Conservation (phyloP, 495 filamentous ascomycete species). For the Bacidia gigantensis region DNA sequence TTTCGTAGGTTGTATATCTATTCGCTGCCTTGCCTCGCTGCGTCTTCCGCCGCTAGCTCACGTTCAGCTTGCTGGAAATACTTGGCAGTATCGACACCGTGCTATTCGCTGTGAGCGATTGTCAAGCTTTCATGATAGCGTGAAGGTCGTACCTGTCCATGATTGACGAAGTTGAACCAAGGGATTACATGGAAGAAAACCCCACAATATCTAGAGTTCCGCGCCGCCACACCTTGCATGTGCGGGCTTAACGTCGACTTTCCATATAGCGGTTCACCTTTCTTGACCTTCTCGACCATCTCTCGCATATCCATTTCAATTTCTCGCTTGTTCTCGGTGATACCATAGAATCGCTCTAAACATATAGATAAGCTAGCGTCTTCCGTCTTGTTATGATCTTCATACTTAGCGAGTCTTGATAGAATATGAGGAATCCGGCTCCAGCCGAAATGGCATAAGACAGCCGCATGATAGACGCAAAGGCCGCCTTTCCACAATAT, state of each 20-base stretch:
- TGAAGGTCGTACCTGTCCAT: slow-evolving; percentile 47
- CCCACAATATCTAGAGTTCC: slow-evolving; percentile 83
- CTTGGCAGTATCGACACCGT: slow-evolving; percentile 95
- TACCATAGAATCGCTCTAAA: slow-evolving; percentile 84
- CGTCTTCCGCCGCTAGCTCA: slow-evolving; percentile 70
- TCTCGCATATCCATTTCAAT: slow-evolving; percentile 93
- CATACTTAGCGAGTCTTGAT: slow-evolving; percentile 46
- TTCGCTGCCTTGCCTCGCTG: background rate
- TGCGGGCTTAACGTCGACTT: slow-evolving; percentile 60
- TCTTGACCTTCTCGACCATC: slow-evolving; percentile 93
- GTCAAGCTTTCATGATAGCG: background rate
- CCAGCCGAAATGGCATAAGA: slow-evolving; percentile 51
- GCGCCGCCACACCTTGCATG: slow-evolving; percentile 82
- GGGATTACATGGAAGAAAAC: slow-evolving; percentile 72
- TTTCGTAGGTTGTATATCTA: no score
- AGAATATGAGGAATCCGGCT: slow-evolving; percentile 68
- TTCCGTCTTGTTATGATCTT: background rate
- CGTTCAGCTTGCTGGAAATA: slow-evolving; percentile 95
- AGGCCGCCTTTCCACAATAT: slow-evolving; percentile 62
- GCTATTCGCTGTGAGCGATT: slow-evolving; percentile 33
- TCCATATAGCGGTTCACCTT: slow-evolving; percentile 82
- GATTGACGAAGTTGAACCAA: slow-evolving; percentile 97
- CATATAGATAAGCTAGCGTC: background rate
- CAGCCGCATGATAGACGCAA: slow-evolving; percentile 70
- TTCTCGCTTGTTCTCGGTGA: slow-evolving; percentile 80